phyloP scores from a whole-genome alignment of 2,329 filamentous ascomycete species.

The Cordyceps tenuipes region DNA sequence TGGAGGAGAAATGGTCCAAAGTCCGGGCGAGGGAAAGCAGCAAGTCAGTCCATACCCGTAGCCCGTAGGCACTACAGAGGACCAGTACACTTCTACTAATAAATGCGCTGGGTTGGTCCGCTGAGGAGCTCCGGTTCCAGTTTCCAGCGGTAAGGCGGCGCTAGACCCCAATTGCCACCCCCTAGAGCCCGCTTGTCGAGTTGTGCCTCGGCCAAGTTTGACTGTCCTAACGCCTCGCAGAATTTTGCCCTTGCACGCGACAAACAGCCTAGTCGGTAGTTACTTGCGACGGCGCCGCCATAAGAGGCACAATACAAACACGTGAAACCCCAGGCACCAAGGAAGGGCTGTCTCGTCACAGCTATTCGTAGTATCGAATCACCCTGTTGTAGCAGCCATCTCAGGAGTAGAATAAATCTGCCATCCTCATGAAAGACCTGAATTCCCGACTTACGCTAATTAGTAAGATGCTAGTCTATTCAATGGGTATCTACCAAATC shows the following conservation, averaged over 20 bases:
- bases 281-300: no score
- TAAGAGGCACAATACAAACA: neutral
- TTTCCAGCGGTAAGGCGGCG: neutral
- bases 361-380: no score
- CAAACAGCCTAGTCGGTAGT: no score
- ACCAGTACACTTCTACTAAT: no score
- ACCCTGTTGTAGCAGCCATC: no score
- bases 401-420: no score
- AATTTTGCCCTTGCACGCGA: neutral
- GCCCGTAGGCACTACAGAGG: no score
- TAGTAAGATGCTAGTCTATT: no score
- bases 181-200: neutral
- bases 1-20: neutral
- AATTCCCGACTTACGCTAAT: no score
- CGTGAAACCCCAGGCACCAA: neutral
- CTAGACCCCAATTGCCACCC: neutral
- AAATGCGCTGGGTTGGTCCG: neutral
- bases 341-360: no score
- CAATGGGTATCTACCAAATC: neutral
- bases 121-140: conserved; percentile 1
- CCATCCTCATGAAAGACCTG: no score
- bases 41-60: no score
- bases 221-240: neutral
- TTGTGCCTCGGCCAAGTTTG: conserved; percentile 10
- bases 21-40: neutral